Percentiles rank a stretch among this genome's conserved stretches.
Evolutionary conservation across 225 moss, liverwort and hornwort species (phyloP).

Genomic region (Physcomitrium patens): DNA sequence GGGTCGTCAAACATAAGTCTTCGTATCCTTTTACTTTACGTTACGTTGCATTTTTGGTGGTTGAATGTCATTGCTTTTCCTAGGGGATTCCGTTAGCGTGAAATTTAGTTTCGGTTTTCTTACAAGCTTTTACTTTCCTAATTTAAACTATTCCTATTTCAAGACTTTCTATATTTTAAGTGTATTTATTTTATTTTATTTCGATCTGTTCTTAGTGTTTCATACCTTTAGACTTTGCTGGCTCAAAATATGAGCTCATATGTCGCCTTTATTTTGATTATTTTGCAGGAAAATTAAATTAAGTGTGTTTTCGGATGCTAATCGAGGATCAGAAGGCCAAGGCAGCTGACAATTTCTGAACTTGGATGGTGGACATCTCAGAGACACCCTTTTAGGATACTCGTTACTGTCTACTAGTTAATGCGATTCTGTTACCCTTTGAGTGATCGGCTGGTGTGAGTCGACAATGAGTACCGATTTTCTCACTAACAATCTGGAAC

Average conservation of each 20-base stretch:
- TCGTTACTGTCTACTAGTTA: not conserved
- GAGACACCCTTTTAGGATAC: not conserved
- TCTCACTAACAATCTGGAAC: slow-evolving; percentile 46
- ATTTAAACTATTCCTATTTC: too few relatives aligned
- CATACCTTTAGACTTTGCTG: too few relatives aligned
- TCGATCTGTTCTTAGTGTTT: too few relatives aligned
- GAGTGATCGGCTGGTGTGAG: slow-evolving; percentile 13
- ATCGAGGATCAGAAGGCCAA: slow-evolving; percentile 13
- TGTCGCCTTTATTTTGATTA: not conserved
- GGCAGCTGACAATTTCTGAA: not conserved
- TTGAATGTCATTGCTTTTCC: not conserved
- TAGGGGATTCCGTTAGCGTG: too few relatives aligned
- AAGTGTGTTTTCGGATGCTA: not conserved
- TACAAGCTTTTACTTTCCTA: too few relatives aligned
- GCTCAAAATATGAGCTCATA: not conserved
- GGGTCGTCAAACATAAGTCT: not conserved
- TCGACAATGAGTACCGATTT: slow-evolving; percentile 43
- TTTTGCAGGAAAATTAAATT: slow-evolving; percentile 20
- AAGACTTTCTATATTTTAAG: too few relatives aligned
- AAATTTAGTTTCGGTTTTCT: too few relatives aligned
- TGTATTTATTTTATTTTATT: too few relatives aligned
- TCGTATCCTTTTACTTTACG: not conserved
- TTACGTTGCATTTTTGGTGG: not conserved
- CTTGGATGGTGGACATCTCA: slow-evolving; percentile 24
- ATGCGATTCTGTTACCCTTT: slow-evolving; percentile 7